Conservation (phyloP, 2,329 filamentous ascomycete genomes). For the Fragosphaeria purpurea region DNA sequence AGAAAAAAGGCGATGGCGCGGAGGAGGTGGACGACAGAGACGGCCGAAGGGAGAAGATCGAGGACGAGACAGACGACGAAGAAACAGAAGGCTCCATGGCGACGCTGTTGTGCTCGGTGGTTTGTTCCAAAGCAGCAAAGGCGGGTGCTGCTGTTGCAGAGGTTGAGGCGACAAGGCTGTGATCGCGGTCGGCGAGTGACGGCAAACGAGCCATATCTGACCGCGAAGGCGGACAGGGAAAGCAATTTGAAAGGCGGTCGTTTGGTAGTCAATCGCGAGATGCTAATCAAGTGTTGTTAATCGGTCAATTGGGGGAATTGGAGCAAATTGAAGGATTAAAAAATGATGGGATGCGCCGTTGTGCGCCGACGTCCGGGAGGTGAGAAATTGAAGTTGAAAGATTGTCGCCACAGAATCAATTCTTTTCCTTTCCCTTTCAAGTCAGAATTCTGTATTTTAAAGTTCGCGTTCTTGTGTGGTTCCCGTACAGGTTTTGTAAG, state of each 20-base stretch:
- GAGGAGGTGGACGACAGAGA: background rate
- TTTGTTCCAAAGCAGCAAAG: too few relatives aligned
- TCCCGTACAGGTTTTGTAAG: too few relatives aligned
- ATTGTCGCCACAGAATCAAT: too few relatives aligned
- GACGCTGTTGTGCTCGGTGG: conserved; percentile 1
- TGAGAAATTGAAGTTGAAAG: too few relatives aligned
- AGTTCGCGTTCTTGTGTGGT: too few relatives aligned
- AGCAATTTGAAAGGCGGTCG: too few relatives aligned
- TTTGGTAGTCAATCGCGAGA: too few relatives aligned
- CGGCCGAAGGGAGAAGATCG: background rate
- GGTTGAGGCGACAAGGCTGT: background rate
- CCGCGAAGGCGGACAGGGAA: too few relatives aligned
- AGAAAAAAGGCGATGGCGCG: background rate
- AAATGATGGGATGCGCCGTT: too few relatives aligned
- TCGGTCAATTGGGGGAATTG: background rate
- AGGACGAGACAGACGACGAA: conserved; percentile 4
- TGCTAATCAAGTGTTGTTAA: background rate
- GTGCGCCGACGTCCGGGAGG: too few relatives aligned
- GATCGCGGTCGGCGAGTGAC: background rate
- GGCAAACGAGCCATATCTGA: background rate
- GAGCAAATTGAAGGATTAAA: background rate
- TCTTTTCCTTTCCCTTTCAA: too few relatives aligned
- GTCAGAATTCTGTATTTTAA: too few relatives aligned
- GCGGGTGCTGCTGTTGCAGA: background rate
- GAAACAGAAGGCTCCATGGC: conserved; percentile 12